Base-by-base conservation (phyloP, 225 moss, liverwort and hornwort species). In the Bryoerythrophyllum caledonicum region DNA sequence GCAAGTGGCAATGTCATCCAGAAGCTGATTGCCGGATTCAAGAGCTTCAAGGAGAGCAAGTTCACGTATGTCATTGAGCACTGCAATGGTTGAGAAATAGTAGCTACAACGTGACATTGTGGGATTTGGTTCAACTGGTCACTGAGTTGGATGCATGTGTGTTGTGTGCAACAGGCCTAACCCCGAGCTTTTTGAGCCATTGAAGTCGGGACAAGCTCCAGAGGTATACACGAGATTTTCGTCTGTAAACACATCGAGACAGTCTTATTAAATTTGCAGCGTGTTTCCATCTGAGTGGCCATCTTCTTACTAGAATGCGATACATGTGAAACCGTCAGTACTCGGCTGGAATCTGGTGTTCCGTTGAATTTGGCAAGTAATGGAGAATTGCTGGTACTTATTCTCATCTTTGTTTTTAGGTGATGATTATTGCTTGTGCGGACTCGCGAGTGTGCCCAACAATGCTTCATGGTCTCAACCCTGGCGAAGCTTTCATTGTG, bases 341-440 rank as follows among this genome's bases (percentile, higher is more conserved):
- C 17, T 44, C 15, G 2, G 19, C 60, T 61, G 19, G 3, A 20
- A 20, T 20, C 61, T 61, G 2, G 34, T 61, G 34, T 8, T 61
- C 9, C 32, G 17, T 17, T 34, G 61, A 61, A 61, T 7, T 35
- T n/a, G 60, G 60, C 32, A 5, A 15, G 14, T 44, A 49, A 17
- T 49, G 48, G 48, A 17, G 48, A 49, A 19, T 49, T 49, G 48
- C 48, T 49, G 5, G 19, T 19, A 6, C 1, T 49, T 49, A 17
- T 49, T 49, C 5, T 48, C 17, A 1, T 16, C 11, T 48, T 5
- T 49, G 48, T 2, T 32, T n/a, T n/a, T 55, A 67, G 89, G 89
- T 88, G 81, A 93, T 93, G 89, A 85, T 91, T 14, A 79, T 91
- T 19, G 83, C 93, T 6, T 93, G 93, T 41, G 89, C 83, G 6